Base-by-base conservation (phyloP, 345 rosid genomes). In the Iberis pinnata region DNA sequence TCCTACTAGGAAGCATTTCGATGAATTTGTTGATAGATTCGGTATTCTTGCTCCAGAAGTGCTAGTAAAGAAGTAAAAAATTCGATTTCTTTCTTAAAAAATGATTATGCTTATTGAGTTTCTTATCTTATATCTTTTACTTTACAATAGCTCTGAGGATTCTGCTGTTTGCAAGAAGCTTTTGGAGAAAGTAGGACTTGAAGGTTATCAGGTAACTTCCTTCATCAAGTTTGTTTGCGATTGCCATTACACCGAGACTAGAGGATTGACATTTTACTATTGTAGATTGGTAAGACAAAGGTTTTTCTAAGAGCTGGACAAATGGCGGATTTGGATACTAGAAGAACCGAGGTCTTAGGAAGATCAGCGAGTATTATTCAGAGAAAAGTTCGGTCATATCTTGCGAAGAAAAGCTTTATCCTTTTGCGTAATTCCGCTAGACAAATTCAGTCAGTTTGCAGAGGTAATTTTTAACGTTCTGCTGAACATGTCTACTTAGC, bases 301-400 rank as follows among this genome's bases (percentile, higher is more conserved):
- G 58, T 70, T 17, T 70, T 64, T 15, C 63, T 64, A 16, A 64
- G 74, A 24, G 74, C 70, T 42, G 74, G 74, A 26, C 74, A 70
- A 43, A 70, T 70, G 74, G 74, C 70, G 14, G 74, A 70, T 43
- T 53, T 70, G 61, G 74, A 70, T 54, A 60, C 74, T 17, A 66
- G 68, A 54, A 70, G 74, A 65, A 59, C 70, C 17, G 70, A 64
- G 50, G 67, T 70, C 46, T 60, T 70, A 18, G 70, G 74, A 75
- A 85, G 87, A 82, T 93, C 99, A 18, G 97, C 99, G 3, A 75
- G 82, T 71, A 81, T 86, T 58, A 93, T 93, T 61, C 97, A 93
- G 81, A 81, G 99, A 65, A 88, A 86, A 78, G 75, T 81, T 31
- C 95, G 89, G 44, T 83, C 99, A 42, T 85, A 93, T 78, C 81